Evolutionary conservation across 2,329 filamentous ascomycete genomes (phyloP).

Genomic region (Chrysosporium queenslandicum): DNA sequence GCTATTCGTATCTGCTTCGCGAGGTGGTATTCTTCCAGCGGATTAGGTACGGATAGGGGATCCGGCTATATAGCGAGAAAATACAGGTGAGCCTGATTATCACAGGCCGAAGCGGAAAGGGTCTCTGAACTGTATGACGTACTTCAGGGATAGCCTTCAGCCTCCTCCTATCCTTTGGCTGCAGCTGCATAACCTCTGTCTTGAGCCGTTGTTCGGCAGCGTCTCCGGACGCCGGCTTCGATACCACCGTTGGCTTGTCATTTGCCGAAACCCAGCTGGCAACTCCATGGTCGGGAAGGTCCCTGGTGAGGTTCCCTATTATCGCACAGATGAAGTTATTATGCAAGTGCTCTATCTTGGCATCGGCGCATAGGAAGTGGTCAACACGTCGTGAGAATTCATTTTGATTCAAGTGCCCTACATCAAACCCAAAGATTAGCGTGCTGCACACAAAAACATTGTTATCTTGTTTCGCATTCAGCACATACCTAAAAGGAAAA

Average conservation of each 20-base stretch:
- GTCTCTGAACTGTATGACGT: constrained; percentile 15
- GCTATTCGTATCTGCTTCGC: constrained; percentile 43
- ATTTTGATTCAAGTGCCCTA: constrained; percentile 51
- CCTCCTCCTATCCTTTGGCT: constrained; percentile 49
- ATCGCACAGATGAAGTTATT: constrained; percentile 53
- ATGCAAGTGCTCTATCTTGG: constrained; percentile 49
- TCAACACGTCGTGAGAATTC: constrained; percentile 50
- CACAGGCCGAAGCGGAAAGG: background rate
- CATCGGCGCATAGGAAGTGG: constrained; percentile 45
- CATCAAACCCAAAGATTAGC: constrained; percentile 14
- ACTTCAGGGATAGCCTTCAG: constrained; percentile 47
- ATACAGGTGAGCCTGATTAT: background rate
- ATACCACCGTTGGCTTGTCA: constrained; percentile 41
- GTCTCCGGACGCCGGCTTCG: constrained; percentile 47
- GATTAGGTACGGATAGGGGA: constrained; percentile 26
- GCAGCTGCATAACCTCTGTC: constrained; percentile 54
- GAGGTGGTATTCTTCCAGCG: constrained; percentile 36
- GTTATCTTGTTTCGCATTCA: background rate
- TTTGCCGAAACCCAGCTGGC: constrained; percentile 56
- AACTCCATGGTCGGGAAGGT: constrained; percentile 52
- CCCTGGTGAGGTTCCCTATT: constrained; percentile 49
- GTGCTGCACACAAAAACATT: background rate
- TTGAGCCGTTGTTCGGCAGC: constrained; percentile 54
- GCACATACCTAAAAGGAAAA: constrained; percentile 47
- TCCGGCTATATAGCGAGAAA: constrained; percentile 26